These are phyloP conservation scores for Brassica rapa DNA, from an alignment of 345 rosid genomes.

Conservation along the genomic window DNA sequence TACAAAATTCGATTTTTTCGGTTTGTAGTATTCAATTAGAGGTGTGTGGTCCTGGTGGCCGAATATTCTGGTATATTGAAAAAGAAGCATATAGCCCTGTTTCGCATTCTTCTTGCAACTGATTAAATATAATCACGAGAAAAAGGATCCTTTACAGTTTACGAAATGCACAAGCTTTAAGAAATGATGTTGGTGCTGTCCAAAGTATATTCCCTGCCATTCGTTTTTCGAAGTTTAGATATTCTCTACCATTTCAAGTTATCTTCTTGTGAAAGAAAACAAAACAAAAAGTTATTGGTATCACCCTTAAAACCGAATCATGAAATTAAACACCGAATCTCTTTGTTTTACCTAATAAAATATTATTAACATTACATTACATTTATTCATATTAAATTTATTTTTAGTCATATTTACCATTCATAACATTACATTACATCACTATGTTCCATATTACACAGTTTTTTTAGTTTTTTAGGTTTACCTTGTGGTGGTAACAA, in stretches of 20 bases:
- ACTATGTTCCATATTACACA: neutral
- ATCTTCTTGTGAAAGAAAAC: neutral
- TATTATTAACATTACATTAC: neutral
- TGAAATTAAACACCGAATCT: neutral
- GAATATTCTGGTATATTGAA: slow-evolving; percentile 18
- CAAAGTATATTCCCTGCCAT: slow-evolving; percentile 20
- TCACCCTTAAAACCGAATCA: slow-evolving; percentile 1
- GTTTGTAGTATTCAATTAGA: slow-evolving; percentile 23
- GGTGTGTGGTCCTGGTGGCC: slow-evolving; percentile 23
- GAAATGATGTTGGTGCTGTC: slow-evolving; percentile 8
- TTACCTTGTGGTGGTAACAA: neutral
- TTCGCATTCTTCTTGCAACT: slow-evolving; percentile 18
- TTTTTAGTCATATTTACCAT: too few species aligned
- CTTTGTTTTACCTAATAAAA: neutral
- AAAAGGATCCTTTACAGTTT: slow-evolving; percentile 12
- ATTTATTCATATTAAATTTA: too few species aligned
- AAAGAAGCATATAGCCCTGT: slow-evolving; percentile 5
- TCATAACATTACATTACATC: neutral
- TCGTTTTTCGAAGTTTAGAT: neutral
- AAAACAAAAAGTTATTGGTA: neutral
- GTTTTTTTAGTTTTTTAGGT: neutral
- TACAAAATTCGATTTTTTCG: neutral
- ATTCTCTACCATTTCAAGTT: slow-evolving; percentile 1
- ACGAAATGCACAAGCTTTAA: neutral
- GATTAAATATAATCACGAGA: slow-evolving; percentile 5